Conservation (phyloP, 139 green algal genomes). For the Asterochloris erici region DNA sequence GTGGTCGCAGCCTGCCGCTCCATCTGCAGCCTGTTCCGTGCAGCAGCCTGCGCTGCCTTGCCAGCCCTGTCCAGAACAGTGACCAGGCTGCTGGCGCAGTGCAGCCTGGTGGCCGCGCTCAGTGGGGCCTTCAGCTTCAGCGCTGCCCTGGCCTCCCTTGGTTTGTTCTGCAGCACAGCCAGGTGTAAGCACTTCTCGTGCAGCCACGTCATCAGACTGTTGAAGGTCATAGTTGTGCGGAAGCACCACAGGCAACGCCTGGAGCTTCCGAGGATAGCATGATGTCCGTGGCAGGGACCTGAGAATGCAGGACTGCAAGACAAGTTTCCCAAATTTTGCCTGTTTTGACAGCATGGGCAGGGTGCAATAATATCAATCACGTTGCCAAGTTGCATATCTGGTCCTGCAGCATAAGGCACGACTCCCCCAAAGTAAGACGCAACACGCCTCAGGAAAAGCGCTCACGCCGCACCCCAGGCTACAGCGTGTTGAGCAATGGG, state of each 20-base stretch:
- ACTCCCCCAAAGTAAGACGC: no score
- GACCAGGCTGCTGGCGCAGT: slow-evolving; percentile 50
- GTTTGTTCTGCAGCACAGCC: slow-evolving; percentile 13
- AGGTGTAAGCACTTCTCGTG: background rate
- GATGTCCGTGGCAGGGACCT: background rate
- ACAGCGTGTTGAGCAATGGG: background rate
- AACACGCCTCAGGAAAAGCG: no score
- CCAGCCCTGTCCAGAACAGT: slow-evolving; percentile 10
- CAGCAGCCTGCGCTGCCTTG: slow-evolving; percentile 2
- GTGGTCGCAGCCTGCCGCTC: slow-evolving; percentile 5
- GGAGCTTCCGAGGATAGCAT: background rate
- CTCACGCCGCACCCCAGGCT: no score
- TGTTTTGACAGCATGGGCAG: no score
- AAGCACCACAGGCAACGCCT: background rate
- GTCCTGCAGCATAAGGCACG: no score
- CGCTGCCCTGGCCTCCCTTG: slow-evolving; percentile 11
- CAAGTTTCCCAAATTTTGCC: no score
- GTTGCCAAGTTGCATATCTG: no score
- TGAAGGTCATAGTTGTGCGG: background rate
- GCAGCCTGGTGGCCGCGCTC: slow-evolving; percentile 25
- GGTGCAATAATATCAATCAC: no score
- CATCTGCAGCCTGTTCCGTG: slow-evolving; percentile 2
- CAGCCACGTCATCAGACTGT: background rate
- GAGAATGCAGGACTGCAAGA: background rate
- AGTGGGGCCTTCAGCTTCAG: slow-evolving; percentile 14